A percentile compares a stretch with the other conserved stretches of the same genome.
phyloP scores from a whole-genome alignment of 768 basidiomycete species.

The Rickenella mellea region DNA sequence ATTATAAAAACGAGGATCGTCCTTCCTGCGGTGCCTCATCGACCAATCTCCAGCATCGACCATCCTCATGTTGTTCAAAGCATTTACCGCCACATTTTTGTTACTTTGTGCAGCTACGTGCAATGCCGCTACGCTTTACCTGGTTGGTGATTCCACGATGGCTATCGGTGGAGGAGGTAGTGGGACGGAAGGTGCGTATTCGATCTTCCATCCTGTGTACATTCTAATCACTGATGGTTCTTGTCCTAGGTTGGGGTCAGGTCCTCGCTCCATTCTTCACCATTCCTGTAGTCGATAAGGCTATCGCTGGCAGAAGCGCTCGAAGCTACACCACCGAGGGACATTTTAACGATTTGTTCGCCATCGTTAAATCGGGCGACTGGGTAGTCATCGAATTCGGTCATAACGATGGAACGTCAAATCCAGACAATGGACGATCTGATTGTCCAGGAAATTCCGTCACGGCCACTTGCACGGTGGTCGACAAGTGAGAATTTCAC shows the following conservation, averaged over 20 bases:
- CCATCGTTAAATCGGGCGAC: slow-evolving; percentile 9
- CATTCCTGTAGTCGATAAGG: slow-evolving; percentile 11
- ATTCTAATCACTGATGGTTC: no score
- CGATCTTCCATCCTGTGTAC: background rate
- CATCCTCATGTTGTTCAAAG: no score
- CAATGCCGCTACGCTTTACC: slow-evolving; percentile 14
- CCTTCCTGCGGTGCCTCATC: no score
- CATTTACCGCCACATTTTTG: no score
- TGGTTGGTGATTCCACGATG: slow-evolving; percentile 15
- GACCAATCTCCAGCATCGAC: no score
- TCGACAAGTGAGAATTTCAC: background rate
- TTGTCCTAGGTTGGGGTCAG: slow-evolving; percentile 12
- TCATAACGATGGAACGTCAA: slow-evolving; percentile 14
- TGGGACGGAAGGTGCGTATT: slow-evolving; percentile 7
- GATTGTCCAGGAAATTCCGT: slow-evolving; percentile 3
- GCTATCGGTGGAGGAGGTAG: slow-evolving; percentile 9
- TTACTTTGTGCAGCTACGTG: no score
- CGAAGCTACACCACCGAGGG: slow-evolving; percentile 14
- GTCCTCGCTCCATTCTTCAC: slow-evolving; percentile 2
- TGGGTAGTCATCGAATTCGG: slow-evolving; percentile 12
- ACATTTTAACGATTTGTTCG: slow-evolving; percentile 4
- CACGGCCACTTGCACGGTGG: slow-evolving; percentile 1
- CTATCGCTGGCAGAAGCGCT: slow-evolving; percentile 13
- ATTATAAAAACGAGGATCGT: no score
- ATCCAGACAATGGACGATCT: slow-evolving; percentile 11